These are phyloP conservation scores for Phytophthora tubulina DNA, from an alignment of 352 stramenopile genomes.

Conservation along the genomic window DNA sequence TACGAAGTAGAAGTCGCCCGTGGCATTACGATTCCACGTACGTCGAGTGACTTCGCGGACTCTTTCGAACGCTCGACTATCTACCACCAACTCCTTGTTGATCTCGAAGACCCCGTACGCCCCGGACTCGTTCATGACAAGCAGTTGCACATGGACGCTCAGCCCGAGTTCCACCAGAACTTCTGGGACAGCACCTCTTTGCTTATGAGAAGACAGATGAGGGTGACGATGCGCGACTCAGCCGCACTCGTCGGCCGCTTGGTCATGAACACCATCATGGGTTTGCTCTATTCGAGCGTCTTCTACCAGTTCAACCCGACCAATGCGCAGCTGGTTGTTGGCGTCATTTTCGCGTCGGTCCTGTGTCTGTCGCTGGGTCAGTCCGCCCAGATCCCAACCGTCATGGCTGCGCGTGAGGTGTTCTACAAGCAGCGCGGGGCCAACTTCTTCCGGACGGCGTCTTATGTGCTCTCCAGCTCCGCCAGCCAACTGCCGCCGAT, in stretches of 20 bases:
- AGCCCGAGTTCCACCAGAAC: constrained; percentile 23
- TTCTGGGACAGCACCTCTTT: constrained; percentile 15
- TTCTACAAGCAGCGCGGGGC: constrained; percentile 23
- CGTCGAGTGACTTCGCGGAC: constrained; percentile 29
- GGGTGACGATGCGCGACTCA: constrained; percentile 16
- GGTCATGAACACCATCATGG: constrained; percentile 45
- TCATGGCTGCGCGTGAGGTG: constrained; percentile 54
- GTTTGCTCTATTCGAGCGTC: constrained; percentile 35
- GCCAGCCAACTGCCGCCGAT: constrained; percentile 12
- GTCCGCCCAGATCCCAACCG: constrained; percentile 61
- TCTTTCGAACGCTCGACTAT: constrained; percentile 33
- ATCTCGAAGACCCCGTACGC: constrained; percentile 27
- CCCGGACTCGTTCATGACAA: constrained; percentile 35
- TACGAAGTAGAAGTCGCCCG: constrained; percentile 31
- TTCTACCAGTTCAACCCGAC: constrained; percentile 39
- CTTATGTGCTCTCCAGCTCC: constrained; percentile 17
- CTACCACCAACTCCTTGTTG: constrained; percentile 37
- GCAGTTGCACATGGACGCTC: constrained; percentile 18
- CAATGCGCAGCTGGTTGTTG: constrained; percentile 43
- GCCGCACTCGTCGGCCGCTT: constrained; percentile 47
- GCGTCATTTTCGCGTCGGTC: constrained; percentile 74
- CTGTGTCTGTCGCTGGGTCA: constrained; percentile 69
- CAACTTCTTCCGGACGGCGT: constrained; percentile 22
- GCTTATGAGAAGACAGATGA: constrained; percentile 10
- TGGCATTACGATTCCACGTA: constrained; percentile 1